Evolutionary conservation across 139 green algal species (phyloP).

Genomic region (Pleodorina starrii): DNA sequence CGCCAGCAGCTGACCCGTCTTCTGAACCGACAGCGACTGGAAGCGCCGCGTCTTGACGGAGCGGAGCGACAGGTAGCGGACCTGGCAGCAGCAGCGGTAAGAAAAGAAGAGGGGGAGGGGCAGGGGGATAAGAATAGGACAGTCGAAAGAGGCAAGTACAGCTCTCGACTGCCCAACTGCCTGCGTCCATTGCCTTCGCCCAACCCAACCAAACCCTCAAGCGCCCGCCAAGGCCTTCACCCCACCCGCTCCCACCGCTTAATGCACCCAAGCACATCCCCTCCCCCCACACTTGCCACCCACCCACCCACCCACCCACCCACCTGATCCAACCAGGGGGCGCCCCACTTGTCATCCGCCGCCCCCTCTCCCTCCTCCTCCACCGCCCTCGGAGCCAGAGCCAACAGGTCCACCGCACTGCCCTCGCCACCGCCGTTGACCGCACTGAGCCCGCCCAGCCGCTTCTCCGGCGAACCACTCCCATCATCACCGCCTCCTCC

Average conservation of each 20-base stretch:
- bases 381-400: background rate
- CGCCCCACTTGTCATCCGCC: constrained; percentile 47
- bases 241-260: no score
- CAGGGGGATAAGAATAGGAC: background rate
- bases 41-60: constrained; percentile 78
- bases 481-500: background rate
- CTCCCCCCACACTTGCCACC: no score
- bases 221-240: no score
- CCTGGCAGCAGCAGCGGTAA: no score
- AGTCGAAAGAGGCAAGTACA: no score
- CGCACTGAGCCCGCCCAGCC: background rate
- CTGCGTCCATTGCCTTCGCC: no score
- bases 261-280: no score
- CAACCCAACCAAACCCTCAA: no score
- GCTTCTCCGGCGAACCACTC: no score
- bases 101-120: background rate
- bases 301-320: no score
- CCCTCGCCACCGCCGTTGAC: background rate
- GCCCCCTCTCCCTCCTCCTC: background rate
- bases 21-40: constrained; percentile 63
- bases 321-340: constrained; percentile 48
- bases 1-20: constrained; percentile 34
- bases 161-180: no score
- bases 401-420: background rate
- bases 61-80: constrained; percentile 68